Percentiles rank a stretch among this genome's conserved stretches.
Evolutionary conservation across 192 early-diverging fungal genomes (phyloP).

Genomic region (Mortierella hygrophila): DNA sequence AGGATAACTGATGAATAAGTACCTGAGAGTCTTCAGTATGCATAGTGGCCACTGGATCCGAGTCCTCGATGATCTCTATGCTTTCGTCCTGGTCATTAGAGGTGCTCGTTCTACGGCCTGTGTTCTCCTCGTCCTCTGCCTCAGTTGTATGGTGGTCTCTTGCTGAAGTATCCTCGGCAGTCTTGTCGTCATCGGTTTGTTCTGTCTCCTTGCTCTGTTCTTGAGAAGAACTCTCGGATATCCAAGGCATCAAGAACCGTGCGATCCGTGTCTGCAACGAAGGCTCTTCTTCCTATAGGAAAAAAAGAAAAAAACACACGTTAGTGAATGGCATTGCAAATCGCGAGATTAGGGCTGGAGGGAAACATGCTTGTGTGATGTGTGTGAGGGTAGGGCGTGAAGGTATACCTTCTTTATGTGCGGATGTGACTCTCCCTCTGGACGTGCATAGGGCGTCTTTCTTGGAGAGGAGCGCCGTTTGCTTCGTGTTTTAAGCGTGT

Average conservation of each 20-base stretch:
- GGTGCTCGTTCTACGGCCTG: neutral
- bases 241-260: neutral
- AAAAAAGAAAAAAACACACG: neutral
- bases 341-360: neutral
- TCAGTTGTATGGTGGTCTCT: neutral
- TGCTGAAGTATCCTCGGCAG: neutral
- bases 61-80: neutral
- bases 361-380: neutral
- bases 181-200: neutral
- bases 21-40: neutral
- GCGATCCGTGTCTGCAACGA: neutral
- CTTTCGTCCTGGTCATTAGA: neutral
- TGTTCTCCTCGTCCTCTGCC: neutral
- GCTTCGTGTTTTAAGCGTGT: neutral
- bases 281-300: neutral
- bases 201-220: neutral
- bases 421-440: neutral
- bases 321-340: neutral
- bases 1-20: neutral
- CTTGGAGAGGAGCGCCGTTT: neutral
- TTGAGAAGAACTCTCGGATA: neutral
- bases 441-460: conserved; percentile 2
- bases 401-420: neutral
- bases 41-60: neutral
- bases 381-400: neutral